Conservation (phyloP, 495 filamentous ascomycete species). For the Aspergillus sclerotioniger region DNA sequence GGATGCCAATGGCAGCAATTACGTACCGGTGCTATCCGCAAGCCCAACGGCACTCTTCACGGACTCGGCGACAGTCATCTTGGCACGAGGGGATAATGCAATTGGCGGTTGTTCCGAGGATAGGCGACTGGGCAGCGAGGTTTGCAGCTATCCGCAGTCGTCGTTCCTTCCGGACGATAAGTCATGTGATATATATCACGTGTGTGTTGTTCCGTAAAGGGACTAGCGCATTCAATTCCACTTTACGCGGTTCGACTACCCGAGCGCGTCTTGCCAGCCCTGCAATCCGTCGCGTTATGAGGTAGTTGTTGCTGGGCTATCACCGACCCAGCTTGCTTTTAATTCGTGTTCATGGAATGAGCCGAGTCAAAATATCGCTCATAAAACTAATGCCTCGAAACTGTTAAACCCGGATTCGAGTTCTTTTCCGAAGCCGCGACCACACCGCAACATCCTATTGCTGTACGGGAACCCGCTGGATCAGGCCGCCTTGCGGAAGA, state of each 20-base stretch:
- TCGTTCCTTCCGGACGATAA: constrained; percentile 29
- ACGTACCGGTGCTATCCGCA: constrained; percentile 43
- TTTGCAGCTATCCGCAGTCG: constrained; percentile 31
- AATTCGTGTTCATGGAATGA: background rate
- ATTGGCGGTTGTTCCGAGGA: constrained; percentile 17
- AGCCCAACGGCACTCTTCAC: constrained; percentile 56
- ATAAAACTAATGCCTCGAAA: constrained; percentile 11
- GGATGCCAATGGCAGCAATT: constrained; percentile 22
- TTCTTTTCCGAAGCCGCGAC: constrained; percentile 6
- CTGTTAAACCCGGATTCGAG: constrained; percentile 7
- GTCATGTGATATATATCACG: constrained; percentile 31
- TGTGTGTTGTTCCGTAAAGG: constrained; percentile 14
- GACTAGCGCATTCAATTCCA: constrained; percentile 30
- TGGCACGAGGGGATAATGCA: constrained; percentile 22
- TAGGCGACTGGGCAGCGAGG: constrained; percentile 24
- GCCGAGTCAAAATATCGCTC: background rate
- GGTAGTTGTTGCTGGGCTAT: constrained; percentile 18
- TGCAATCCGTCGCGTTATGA: constrained; percentile 27
- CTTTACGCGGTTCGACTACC: constrained; percentile 28
- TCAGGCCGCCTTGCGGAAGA: constrained; percentile 21
- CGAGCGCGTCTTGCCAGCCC: constrained; percentile 21
- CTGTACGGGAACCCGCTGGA: constrained; percentile 25
- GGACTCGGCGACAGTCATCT: constrained; percentile 51
- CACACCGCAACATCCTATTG: constrained; percentile 14
- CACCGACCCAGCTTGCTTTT: constrained; percentile 24